These are phyloP conservation scores for Xanthoparmelia taractica DNA, from an alignment of 495 filamentous ascomycete genomes.

Conservation along the genomic window DNA sequence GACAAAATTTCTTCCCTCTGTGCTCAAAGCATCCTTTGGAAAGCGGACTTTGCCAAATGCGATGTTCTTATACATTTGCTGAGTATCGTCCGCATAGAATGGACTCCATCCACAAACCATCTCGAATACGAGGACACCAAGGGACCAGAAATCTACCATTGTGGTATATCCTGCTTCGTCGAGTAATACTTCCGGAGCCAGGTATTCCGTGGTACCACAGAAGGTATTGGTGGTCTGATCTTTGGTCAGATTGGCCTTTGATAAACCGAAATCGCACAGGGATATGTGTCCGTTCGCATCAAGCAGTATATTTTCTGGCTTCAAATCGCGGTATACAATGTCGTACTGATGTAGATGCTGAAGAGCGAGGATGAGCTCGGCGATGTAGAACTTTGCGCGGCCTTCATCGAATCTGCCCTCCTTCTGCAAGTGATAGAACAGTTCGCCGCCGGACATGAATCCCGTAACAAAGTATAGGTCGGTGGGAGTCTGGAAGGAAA, in stretches of 20 bases:
- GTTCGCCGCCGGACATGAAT: constrained; percentile 97
- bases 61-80: constrained; percentile 99
- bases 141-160: constrained; percentile 99
- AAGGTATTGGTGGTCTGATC: constrained; percentile 98
- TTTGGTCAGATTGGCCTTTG: constrained; percentile 92
- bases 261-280: constrained; percentile 83
- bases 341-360: constrained; percentile 94
- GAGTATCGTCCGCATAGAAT: constrained; percentile 97
- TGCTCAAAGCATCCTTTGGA: constrained; percentile 84
- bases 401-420: constrained; percentile 93
- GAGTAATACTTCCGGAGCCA: constrained; percentile 89
- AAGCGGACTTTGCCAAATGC: constrained; percentile 97
- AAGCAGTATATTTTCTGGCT: constrained; percentile 77
- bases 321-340: constrained; percentile 92
- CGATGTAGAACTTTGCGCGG: constrained; percentile 97
- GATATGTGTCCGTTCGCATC: constrained; percentile 83
- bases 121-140: constrained; percentile 95
- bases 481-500: constrained; percentile 95
- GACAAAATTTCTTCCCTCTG: constrained; percentile 93
- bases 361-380: constrained; percentile 89
- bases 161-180: constrained; percentile 98
- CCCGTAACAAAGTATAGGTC: constrained; percentile 98
- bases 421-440: constrained; percentile 98
- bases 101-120: constrained; percentile 99
- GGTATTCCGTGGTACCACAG: constrained; percentile 95